phyloP scores from a whole-genome alignment of 257 asterid species.

The Ajuga chamaepitys region DNA sequence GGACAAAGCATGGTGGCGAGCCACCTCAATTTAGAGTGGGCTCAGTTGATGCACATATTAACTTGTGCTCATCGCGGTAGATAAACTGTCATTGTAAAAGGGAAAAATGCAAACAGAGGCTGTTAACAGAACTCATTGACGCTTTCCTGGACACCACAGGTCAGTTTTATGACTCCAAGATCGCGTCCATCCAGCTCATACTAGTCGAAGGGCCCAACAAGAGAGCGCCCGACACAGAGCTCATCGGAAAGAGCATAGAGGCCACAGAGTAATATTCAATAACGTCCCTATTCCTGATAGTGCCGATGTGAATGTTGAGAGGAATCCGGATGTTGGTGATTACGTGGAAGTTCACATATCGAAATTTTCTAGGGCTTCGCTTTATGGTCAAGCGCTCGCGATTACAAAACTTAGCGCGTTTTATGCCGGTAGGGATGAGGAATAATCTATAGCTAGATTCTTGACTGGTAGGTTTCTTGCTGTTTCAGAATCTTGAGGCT shows the following conservation, averaged over 20 bases:
- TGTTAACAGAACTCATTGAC: constrained; percentile 78
- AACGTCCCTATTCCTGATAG: constrained; percentile 50
- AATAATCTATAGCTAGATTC: too few relatives aligned
- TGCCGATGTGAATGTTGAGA: constrained; percentile 36
- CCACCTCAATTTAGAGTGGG: too few relatives aligned
- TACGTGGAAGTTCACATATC: constrained; percentile 64
- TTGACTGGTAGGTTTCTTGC: background rate
- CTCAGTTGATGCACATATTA: too few relatives aligned
- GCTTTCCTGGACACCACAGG: constrained; percentile 85
- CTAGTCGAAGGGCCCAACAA: constrained; percentile 93
- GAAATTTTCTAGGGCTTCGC: constrained; percentile 73
- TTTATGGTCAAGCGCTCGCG: constrained; percentile 69
- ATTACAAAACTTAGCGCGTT: constrained; percentile 71
- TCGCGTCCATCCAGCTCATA: constrained; percentile 77
- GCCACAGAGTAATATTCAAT: constrained; percentile 74
- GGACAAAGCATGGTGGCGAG: too few relatives aligned
- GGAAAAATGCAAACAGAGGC: constrained; percentile 86
- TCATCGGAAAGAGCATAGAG: constrained; percentile 87
- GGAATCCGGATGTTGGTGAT: constrained; percentile 69
- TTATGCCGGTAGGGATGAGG: constrained; percentile 31
- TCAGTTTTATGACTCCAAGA: constrained; percentile 61
- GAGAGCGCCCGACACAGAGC: constrained; percentile 88
- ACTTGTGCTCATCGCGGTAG: too few relatives aligned
- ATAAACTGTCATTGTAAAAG: too few relatives aligned
- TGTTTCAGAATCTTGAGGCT: too few relatives aligned